Evolutionary conservation across 129 eudicot genomes (phyloP).

Genomic region (Escallonia rubra): DNA sequence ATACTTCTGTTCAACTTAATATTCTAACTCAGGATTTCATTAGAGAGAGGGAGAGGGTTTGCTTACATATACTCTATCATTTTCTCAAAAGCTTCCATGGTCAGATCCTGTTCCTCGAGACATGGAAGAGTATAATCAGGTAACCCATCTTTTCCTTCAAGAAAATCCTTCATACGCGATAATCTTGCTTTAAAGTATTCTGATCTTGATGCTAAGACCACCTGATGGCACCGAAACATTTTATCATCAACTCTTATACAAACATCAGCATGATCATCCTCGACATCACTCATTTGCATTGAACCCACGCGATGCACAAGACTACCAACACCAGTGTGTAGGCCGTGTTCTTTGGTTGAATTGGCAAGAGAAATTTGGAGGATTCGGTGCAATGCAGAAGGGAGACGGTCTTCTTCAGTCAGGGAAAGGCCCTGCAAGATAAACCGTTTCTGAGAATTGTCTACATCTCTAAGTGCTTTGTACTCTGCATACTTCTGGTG

Average conservation of each 20-base stretch:
- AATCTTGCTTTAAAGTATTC: conserved; percentile 89
- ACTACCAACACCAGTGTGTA: conserved; percentile 19
- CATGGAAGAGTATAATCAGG: conserved; percentile 53
- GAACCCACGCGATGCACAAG: conserved; percentile 35
- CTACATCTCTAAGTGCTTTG: conserved; percentile 76
- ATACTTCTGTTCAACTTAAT: no score
- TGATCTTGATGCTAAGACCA: conserved; percentile 87
- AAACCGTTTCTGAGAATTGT: conserved; percentile 80
- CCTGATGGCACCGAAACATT: conserved; percentile 87
- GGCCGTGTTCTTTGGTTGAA: conserved; percentile 36
- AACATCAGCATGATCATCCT: conserved; percentile 90
- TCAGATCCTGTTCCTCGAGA: conserved; percentile 81
- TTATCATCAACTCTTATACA: conserved; percentile 65
- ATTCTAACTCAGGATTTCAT: not conserved
- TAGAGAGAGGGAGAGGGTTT: conserved; percentile 6
- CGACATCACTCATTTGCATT: conserved; percentile 35
- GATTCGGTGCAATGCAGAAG: conserved; percentile 62
- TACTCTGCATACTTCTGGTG: conserved; percentile 86
- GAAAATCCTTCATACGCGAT: conserved; percentile 83
- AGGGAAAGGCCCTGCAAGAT: conserved; percentile 84
- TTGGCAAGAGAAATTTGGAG: conserved; percentile 64
- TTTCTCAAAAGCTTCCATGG: conserved; percentile 75
- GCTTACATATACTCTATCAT: conserved; percentile 98
- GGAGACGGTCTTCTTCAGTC: conserved; percentile 84
- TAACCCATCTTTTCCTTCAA: conserved; percentile 47